A percentile compares a stretch with the other conserved stretches of the same genome.
These are phyloP conservation scores for Alternaria atra DNA, from an alignment of 2,329 filamentous ascomycete genomes.

Conservation along the genomic window DNA sequence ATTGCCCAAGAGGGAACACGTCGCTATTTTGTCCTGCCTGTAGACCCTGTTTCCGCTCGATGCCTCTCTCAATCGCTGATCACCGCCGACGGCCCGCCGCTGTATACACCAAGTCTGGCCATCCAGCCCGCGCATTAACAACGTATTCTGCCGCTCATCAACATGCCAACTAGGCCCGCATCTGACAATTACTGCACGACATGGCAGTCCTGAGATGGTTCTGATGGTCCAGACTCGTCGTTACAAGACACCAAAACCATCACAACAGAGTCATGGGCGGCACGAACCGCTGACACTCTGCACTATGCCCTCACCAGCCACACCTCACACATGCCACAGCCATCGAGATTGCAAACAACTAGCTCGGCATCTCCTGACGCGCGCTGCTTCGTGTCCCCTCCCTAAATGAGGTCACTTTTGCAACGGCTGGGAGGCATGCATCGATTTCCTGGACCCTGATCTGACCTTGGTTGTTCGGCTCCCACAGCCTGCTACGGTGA, in stretches of 20 bases:
- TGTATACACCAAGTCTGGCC: neutral
- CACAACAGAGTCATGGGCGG: constrained; percentile 7
- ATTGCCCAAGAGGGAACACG: constrained; percentile 10
- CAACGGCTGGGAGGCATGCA: constrained; percentile 1
- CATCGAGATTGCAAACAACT: constrained; percentile 20
- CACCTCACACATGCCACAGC: neutral
- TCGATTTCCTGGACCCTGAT: constrained; percentile 17
- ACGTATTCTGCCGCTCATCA: too few species aligned
- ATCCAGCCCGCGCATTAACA: too few species aligned
- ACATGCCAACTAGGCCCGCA: too few species aligned
- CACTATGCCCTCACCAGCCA: neutral
- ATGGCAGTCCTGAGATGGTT: neutral
- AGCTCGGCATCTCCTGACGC: neutral
- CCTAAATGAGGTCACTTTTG: constrained; percentile 12
- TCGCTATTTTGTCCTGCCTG: constrained; percentile 11
- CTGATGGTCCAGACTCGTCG: constrained; percentile 5
- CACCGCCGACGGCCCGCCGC: neutral
- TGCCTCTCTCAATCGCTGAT: constrained; percentile 18
- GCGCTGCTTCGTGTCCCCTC: neutral
- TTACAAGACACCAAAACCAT: neutral
- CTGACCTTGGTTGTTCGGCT: constrained; percentile 3
- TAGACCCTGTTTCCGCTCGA: constrained; percentile 4
- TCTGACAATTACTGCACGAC: neutral
- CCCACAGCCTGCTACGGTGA: neutral
- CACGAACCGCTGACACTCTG: constrained; percentile 16